Percentiles rank a stretch among this genome's conserved stretches.
Evolutionary conservation across 768 basidiomycete species (phyloP).

Genomic region (Psilocybe cubensis): DNA sequence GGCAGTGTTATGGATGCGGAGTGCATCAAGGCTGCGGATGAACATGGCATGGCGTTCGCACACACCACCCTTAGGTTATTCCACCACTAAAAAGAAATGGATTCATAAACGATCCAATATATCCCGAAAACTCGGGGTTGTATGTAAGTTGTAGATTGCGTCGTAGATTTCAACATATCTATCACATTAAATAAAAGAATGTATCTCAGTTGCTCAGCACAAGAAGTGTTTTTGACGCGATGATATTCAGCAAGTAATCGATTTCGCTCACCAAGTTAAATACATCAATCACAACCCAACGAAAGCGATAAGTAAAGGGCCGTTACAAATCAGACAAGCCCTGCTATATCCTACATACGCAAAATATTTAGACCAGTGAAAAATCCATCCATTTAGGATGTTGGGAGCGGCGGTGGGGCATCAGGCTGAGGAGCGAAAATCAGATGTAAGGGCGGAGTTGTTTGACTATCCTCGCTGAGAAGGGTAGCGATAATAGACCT

Average conservation of each 20-base stretch:
- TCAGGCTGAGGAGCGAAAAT: slow-evolving; percentile 88
- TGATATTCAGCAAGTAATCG: background rate
- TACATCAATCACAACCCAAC: background rate
- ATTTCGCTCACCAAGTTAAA: background rate
- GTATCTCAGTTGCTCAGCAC: too few species aligned
- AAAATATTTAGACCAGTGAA: background rate
- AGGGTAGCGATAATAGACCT: slow-evolving; percentile 87
- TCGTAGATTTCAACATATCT: background rate
- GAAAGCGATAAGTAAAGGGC: background rate
- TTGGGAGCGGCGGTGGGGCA: slow-evolving; percentile 77
- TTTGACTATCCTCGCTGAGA: slow-evolving; percentile 82
- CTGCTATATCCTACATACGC: background rate
- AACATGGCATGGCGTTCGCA: slow-evolving; percentile 88
- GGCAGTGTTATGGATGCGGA: slow-evolving; percentile 98
- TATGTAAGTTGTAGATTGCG: background rate
- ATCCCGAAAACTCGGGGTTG: background rate
- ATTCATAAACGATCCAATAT: background rate
- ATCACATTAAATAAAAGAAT: background rate
- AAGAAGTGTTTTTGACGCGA: background rate
- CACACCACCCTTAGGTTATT: slow-evolving; percentile 89
- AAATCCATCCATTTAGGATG: slow-evolving; percentile 23
- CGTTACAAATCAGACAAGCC: background rate
- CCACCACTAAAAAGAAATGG: slow-evolving; percentile 67
- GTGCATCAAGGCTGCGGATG: slow-evolving; percentile 96
- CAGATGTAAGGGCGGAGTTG: slow-evolving; percentile 78